phyloP scores from a whole-genome alignment of 2,329 filamentous ascomycete genomes.

The Beauveria rudraprayagi region DNA sequence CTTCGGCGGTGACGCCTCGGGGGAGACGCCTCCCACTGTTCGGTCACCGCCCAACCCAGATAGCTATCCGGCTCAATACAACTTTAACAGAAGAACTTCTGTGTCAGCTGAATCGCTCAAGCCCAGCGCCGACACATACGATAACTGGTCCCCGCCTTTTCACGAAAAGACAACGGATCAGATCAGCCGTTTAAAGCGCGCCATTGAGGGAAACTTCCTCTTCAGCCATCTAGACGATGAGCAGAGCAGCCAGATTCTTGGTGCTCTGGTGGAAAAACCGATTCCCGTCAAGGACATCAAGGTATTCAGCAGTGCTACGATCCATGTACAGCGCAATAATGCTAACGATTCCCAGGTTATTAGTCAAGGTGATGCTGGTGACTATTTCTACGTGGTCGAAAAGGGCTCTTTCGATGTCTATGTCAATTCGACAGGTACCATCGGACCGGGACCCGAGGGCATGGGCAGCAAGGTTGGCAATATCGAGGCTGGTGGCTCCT shows the following conservation, averaged over 20 bases:
- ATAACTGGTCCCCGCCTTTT: slow-evolving; percentile 83
- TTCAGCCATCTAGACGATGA: slow-evolving; percentile 95
- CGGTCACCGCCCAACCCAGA: slow-evolving; percentile 49
- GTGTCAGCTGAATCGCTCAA: slow-evolving; percentile 96
- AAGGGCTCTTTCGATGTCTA: slow-evolving; percentile 85
- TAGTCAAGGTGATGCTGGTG: slow-evolving; percentile 86
- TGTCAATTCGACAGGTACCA: slow-evolving; percentile 68
- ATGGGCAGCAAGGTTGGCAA: slow-evolving; percentile 74
- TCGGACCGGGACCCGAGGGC: slow-evolving; percentile 74
- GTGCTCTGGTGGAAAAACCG: slow-evolving; percentile 86
- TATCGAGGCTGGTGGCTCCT: slow-evolving; percentile 83
- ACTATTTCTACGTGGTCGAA: slow-evolving; percentile 97
- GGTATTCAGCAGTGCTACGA: slow-evolving; percentile 29
- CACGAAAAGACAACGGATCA: slow-evolving; percentile 81
- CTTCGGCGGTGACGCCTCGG: slow-evolving; percentile 44
- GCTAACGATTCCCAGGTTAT: slow-evolving; percentile 62
- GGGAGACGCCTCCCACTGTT: slow-evolving; percentile 38
- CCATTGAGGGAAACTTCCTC: slow-evolving; percentile 85
- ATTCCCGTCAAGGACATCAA: slow-evolving; percentile 84
- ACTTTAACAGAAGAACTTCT: slow-evolving; percentile 85
- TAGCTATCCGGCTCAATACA: slow-evolving; percentile 85
- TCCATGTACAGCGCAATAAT: not conserved
- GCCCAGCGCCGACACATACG: slow-evolving; percentile 71
- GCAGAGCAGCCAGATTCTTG: slow-evolving; percentile 77
- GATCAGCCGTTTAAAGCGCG: slow-evolving; percentile 65